Conservation (phyloP, 208 protist genomes). For the Leishmania tarentolae region DNA sequence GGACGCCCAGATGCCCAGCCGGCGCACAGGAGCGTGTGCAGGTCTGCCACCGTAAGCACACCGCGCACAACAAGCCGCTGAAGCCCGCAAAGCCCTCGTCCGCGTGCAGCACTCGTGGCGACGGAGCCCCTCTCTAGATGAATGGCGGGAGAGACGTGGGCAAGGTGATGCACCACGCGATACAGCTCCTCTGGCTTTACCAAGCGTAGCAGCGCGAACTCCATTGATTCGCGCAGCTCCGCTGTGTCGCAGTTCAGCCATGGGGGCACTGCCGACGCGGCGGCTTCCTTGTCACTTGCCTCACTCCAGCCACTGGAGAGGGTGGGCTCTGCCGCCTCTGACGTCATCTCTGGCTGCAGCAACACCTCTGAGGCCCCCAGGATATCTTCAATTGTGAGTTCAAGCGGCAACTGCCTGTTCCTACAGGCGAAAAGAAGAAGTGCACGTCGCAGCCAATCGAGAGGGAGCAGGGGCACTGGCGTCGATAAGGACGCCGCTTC, state of each 20-base stretch:
- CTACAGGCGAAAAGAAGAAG: constrained; percentile 40
- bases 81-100: neutral
- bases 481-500: neutral
- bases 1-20: constrained; percentile 19
- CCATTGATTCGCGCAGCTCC: constrained; percentile 30
- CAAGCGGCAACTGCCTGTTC: constrained; percentile 25
- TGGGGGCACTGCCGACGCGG: neutral
- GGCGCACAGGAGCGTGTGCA: constrained; percentile 26
- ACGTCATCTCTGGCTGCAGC: neutral
- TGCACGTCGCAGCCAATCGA: constrained; percentile 35
- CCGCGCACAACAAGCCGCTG: constrained; percentile 10
- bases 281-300: neutral
- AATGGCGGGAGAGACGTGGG: neutral
- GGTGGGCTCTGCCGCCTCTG: neutral
- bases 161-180: constrained; percentile 11
- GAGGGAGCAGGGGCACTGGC: neutral
- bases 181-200: constrained; percentile 27
- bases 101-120: neutral
- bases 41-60: constrained; percentile 31
- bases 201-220: constrained; percentile 36
- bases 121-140: neutral
- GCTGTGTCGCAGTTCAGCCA: neutral
- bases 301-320: constrained; percentile 11
- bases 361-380: constrained; percentile 16
- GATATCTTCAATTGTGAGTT: constrained; percentile 42